Base-by-base conservation (phyloP, 352 stramenopile genomes). In the Thalassiosira pacifica region DNA sequence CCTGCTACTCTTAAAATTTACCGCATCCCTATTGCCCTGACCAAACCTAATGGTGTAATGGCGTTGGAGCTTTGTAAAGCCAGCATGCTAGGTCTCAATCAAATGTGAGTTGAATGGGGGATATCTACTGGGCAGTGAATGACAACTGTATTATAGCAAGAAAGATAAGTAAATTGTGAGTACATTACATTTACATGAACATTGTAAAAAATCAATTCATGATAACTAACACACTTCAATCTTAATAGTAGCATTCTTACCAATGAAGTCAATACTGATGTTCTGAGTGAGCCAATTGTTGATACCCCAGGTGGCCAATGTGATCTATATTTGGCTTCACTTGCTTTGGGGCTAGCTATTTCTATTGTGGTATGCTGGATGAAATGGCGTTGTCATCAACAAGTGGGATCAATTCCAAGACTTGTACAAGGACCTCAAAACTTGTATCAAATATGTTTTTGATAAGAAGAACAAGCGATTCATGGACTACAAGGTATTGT, bases 381-480 rank as follows among this genome's bases (percentile, higher is more conserved):
- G n/a, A n/a, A n/a, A n/a, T n/a, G n/a, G n/a, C n/a, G n/a, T n/a
- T n/a, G 24, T 45, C 9, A 13, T 69, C 60, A 42, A 69, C 26
- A 45, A 69, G 9, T 69, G 22, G 24, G 60, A 22, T 27, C 60
- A n/a, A 52, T 69, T 69, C 34, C 13, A 29, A 27, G 60, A 69
- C 60, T 26, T 52, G 2, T 69, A 45, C 60, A 69, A 69, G 26
- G 10, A 13, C 26, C 24, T 42, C 60, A 69, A 69, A 26, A 42
- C 8, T 27, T 1, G 18, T 27, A 9, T 2, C 26, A 69, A 42
- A 9, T 69, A 13, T 2, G 16, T 69, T 13, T 40, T 42, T 13
- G 34, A 69, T 26, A 69, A 69, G 60, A 40, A 69, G 26, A 27
- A 69, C 13, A 69, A 69, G 60, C 31, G 60, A 4, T 52, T 60